phyloP scores from a whole-genome alignment of 139 green algal genomes.

The Chlamydomonas sp. region DNA sequence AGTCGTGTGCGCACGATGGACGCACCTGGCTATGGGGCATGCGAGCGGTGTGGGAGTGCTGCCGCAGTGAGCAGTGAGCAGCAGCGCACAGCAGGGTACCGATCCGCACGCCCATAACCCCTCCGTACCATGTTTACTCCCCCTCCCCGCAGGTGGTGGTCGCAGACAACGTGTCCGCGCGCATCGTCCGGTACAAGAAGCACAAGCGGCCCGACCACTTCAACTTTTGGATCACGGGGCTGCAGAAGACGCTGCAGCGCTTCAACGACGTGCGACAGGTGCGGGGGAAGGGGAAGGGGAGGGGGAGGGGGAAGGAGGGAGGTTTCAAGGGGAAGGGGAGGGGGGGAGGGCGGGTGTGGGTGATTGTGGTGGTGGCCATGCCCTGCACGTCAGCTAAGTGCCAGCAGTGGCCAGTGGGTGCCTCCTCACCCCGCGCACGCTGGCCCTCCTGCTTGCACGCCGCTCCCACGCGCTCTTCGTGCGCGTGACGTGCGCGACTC shows the following conservation, averaged over 20 bases:
- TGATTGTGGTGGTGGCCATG: not conserved
- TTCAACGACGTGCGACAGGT: conserved; percentile 33
- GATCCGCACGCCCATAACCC: not conserved
- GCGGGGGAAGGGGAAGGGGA: not conserved
- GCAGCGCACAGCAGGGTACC: too few species aligned
- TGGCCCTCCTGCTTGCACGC: not conserved
- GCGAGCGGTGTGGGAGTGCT: too few species aligned
- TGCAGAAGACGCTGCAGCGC: conserved; percentile 23
- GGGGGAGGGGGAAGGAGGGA: not conserved
- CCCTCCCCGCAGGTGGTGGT: too few species aligned
- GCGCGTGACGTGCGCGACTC: not conserved
- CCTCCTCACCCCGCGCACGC: too few species aligned
- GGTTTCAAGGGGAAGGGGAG: too few species aligned
- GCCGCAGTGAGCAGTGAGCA: too few species aligned
- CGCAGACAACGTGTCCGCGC: too few species aligned
- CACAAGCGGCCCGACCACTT: conserved; percentile 27
- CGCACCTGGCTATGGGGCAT: too few species aligned
- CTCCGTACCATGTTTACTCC: not conserved
- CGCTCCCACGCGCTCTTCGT: not conserved
- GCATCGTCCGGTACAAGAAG: conserved; percentile 33
- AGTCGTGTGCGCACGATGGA: too few species aligned
- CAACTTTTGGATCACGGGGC: conserved; percentile 35
- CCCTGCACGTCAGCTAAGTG: not conserved
- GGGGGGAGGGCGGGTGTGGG: not conserved
- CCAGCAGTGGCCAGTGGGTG: not conserved